phyloP scores from a whole-genome alignment of 768 basidiomycete species.

The Lactarius vividus region DNA sequence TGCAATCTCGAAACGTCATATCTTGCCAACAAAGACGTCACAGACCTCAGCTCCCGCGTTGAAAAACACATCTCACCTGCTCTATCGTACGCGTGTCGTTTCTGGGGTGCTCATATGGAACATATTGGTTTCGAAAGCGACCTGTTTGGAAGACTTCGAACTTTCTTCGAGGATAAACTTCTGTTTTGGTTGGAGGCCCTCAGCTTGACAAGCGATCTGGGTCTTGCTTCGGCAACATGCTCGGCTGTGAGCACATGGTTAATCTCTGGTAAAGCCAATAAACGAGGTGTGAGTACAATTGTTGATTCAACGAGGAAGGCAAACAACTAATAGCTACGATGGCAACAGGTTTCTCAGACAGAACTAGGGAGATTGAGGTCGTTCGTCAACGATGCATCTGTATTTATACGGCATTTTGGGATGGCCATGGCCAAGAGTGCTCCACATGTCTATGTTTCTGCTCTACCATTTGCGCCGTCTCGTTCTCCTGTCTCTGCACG shows the following conservation, averaged over 20 bases:
- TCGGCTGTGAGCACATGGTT: neutral
- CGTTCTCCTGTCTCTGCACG: neutral
- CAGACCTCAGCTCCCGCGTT: neutral
- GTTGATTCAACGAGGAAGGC: neutral
- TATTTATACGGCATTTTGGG: neutral
- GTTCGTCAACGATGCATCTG: neutral
- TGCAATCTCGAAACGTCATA: conserved; percentile 3
- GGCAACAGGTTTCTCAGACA: too few species aligned
- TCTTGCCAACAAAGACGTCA: neutral
- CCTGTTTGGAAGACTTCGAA: neutral
- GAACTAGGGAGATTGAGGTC: neutral
- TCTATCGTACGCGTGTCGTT: conserved; percentile 5
- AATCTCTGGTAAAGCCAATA: neutral
- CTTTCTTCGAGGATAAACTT: neutral
- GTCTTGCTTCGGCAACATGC: neutral
- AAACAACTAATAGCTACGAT: too few species aligned
- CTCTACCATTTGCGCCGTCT: neutral
- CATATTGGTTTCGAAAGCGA: neutral
- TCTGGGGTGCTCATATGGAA: conserved; percentile 3
- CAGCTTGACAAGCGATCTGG: neutral
- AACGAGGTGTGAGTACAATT: neutral
- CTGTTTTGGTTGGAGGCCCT: neutral
- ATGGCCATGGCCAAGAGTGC: neutral
- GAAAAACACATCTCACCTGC: neutral
- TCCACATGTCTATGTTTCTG: neutral